Percentiles rank a stretch among this genome's conserved stretches.
Evolutionary conservation across 208 protist species (phyloP).

Genomic region (Acanthamoeba culbertsoni): DNA sequence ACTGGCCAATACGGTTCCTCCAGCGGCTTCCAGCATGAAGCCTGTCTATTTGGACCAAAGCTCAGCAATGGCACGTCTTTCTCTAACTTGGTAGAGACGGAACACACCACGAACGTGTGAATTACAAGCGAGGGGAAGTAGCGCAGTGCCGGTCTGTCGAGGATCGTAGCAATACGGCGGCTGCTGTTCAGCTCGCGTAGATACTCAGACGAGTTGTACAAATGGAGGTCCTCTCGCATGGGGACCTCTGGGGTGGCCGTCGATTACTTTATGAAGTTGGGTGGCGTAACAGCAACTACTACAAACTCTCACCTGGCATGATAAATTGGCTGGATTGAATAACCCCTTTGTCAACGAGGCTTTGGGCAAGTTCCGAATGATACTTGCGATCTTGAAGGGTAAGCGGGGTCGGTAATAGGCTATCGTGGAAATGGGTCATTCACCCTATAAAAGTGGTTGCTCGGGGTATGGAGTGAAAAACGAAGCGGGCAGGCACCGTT

Average conservation of each 20-base stretch:
- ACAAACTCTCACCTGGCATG: slow-evolving; percentile 37
- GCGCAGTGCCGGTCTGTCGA: background rate
- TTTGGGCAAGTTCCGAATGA: background rate
- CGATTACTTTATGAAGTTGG: background rate
- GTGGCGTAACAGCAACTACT: too few relatives aligned
- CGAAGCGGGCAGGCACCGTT: background rate
- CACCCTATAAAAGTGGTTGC: background rate
- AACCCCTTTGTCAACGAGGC: background rate
- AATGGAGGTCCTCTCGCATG: background rate
- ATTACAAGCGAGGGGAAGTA: background rate
- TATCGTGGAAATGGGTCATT: background rate
- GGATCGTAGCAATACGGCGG: background rate
- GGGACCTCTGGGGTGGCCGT: background rate
- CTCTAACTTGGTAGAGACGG: background rate
- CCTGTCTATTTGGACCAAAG: background rate
- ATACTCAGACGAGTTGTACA: background rate
- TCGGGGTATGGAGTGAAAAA: background rate
- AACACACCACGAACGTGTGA: background rate
- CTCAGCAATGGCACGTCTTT: background rate
- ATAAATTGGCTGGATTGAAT: background rate
- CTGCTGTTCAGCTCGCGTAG: background rate
- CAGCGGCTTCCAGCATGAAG: background rate
- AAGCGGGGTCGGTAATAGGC: background rate
- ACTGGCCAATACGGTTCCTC: background rate
- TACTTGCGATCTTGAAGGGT: slow-evolving; percentile 43